Conservation (phyloP, 2,329 filamentous ascomycete species). For the Elsinoe ampelina region DNA sequence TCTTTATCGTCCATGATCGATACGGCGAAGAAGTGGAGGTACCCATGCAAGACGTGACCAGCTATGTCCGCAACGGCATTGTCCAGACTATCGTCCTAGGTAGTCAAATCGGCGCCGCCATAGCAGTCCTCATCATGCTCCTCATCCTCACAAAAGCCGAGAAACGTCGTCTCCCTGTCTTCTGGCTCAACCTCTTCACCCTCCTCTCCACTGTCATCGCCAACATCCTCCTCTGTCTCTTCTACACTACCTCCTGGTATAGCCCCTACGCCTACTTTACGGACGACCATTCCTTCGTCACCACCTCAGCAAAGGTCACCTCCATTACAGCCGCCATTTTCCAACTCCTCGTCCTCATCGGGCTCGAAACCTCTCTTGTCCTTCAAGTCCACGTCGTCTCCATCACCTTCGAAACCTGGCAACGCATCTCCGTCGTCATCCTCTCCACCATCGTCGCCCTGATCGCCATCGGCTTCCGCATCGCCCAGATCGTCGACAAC, state of each 20-base stretch:
- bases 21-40: constrained; percentile 38
- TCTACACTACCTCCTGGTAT: constrained; percentile 52
- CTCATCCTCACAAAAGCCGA: constrained; percentile 56
- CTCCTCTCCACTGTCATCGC: constrained; percentile 54
- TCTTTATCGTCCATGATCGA: constrained; percentile 36
- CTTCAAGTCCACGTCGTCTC: constrained; percentile 57
- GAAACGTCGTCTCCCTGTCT: constrained; percentile 56
- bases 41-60: constrained; percentile 36
- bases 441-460: constrained; percentile 42
- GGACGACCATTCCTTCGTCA: constrained; percentile 22
- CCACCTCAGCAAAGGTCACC: constrained; percentile 16
- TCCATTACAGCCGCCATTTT: constrained; percentile 43
- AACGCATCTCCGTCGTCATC: constrained; percentile 38
- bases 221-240: constrained; percentile 47
- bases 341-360: constrained; percentile 44
- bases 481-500: constrained; percentile 44
- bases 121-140: constrained; percentile 56
- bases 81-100: constrained; percentile 55
- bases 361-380: constrained; percentile 50
- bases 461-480: constrained; percentile 44
- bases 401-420: constrained; percentile 36
- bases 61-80: constrained; percentile 39
- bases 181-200: constrained; percentile 54
- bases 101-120: constrained; percentile 58
- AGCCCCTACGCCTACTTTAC: constrained; percentile 53